Percentiles rank a stretch among this genome's conserved stretches.
These are phyloP conservation scores for Clavulina sp. DNA, from an alignment of 768 basidiomycete genomes.

Conservation along the genomic window DNA sequence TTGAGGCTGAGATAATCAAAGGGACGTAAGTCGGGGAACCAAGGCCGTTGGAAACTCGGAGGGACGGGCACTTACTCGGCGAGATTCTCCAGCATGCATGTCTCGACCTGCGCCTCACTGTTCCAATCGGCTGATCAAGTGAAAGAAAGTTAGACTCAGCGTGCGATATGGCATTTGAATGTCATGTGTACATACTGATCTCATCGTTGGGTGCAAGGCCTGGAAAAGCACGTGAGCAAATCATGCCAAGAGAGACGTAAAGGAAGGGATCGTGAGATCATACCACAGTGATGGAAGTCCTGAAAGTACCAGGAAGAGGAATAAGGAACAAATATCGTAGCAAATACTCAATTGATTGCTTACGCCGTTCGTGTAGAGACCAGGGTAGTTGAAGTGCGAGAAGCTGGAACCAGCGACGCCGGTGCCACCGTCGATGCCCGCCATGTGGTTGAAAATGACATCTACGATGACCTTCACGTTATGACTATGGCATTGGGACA, in stretches of 20 bases:
- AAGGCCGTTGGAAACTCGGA: not conserved
- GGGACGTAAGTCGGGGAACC: not conserved
- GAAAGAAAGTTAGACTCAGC: conserved; percentile 20
- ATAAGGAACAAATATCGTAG: too few relatives aligned
- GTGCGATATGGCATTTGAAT: conserved; percentile 1
- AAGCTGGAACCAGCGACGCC: conserved; percentile 11
- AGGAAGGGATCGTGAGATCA: not conserved
- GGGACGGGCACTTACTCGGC: conserved; percentile 29
- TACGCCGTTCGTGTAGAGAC: conserved; percentile 7
- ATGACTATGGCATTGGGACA: conserved; percentile 32
- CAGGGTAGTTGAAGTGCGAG: conserved; percentile 16
- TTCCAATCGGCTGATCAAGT: conserved; percentile 37
- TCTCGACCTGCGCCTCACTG: conserved; percentile 35
- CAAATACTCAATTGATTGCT: too few relatives aligned
- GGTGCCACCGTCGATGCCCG: conserved; percentile 6
- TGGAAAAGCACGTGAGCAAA: not conserved
- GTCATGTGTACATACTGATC: conserved; percentile 1
- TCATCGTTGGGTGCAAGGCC: conserved; percentile 2
- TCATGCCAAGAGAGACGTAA: not conserved
- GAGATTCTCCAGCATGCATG: conserved; percentile 33
- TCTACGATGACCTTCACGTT: conserved; percentile 39
- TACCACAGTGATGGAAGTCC: conserved; percentile 50
- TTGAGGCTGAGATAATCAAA: conserved; percentile 24
- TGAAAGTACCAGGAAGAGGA: too few relatives aligned
- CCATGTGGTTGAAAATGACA: conserved; percentile 55